phyloP scores from a whole-genome alignment of 225 moss, liverwort and hornwort species.

The Marchantia polymorpha region DNA sequence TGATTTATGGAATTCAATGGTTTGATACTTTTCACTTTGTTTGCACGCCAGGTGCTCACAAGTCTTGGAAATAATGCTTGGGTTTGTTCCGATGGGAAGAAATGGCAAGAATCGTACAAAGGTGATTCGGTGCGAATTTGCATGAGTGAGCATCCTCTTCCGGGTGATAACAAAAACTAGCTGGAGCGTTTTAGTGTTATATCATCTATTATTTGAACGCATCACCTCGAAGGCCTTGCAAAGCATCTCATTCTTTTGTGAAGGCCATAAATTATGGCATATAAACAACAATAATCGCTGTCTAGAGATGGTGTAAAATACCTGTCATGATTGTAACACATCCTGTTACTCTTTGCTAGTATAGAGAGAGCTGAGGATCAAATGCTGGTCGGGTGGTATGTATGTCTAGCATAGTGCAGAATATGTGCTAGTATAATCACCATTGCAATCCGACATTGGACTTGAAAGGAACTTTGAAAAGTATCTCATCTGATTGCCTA shows the following conservation, averaged over 20 bases:
- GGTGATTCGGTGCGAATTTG: conserved; percentile 80
- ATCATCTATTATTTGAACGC: background rate
- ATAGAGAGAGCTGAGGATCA: background rate
- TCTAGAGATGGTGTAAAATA: conserved; percentile 6
- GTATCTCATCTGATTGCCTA: no score
- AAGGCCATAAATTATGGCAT: conserved; percentile 15
- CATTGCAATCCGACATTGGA: no score
- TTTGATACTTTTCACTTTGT: background rate
- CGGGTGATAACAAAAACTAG: conserved; percentile 74
- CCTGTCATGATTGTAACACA: background rate
- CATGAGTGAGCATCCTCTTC: conserved; percentile 93
- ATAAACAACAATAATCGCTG: background rate
- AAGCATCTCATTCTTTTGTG: conserved; percentile 16
- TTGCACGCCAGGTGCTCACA: conserved; percentile 50
- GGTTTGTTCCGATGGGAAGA: conserved; percentile 95
- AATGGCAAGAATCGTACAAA: conserved; percentile 69
- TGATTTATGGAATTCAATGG: background rate
- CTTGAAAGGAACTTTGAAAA: no score
- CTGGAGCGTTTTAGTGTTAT: background rate
- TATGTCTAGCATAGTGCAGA: no score
- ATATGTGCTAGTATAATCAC: no score
- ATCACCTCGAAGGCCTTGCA: background rate
- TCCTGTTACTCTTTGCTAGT: background rate
- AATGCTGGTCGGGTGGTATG: no score
- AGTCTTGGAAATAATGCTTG: conserved; percentile 85